Conservation (phyloP, 2,329 filamentous ascomycete genomes). For the Fonsecaea nubica region DNA sequence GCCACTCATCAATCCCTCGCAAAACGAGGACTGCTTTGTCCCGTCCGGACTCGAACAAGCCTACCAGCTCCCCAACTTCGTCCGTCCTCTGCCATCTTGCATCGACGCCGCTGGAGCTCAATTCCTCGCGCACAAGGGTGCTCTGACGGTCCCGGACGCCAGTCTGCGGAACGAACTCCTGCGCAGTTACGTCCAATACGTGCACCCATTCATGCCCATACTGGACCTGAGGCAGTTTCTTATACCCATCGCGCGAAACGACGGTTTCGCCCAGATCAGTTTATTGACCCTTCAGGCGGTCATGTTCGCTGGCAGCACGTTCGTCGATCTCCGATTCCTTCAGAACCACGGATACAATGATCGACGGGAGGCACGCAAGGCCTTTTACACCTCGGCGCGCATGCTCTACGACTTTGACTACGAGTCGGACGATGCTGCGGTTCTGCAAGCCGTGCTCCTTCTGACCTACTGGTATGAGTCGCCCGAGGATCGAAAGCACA, state of each 20-base stretch:
- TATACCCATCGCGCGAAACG: slow-evolving; percentile 63
- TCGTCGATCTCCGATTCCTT: slow-evolving; percentile 78
- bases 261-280: slow-evolving; percentile 64
- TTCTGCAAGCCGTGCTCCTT: slow-evolving; percentile 84
- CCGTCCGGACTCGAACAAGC: too few relatives aligned
- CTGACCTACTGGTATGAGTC: slow-evolving; percentile 99
- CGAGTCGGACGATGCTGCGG: slow-evolving; percentile 82
- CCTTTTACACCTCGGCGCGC: slow-evolving; percentile 75
- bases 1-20: too few relatives aligned
- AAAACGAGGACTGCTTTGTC: too few relatives aligned
- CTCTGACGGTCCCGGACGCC: slow-evolving; percentile 73
- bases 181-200: slow-evolving; percentile 81
- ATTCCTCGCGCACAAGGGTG: slow-evolving; percentile 74
- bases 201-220: slow-evolving; percentile 91
- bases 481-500: slow-evolving; percentile 94
- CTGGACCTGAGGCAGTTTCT: slow-evolving; percentile 70
- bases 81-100: slow-evolving; percentile 66
- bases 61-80: not conserved
- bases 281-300: slow-evolving; percentile 88
- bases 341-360: slow-evolving; percentile 70
- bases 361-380: slow-evolving; percentile 79
- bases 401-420: slow-evolving; percentile 94
- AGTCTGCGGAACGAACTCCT: slow-evolving; percentile 78
- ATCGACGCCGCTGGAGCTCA: slow-evolving; percentile 80
- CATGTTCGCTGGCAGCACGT: slow-evolving; percentile 89